Base-by-base conservation (phyloP, 2,329 filamentous ascomycete genomes). In the Cytospora mali region DNA sequence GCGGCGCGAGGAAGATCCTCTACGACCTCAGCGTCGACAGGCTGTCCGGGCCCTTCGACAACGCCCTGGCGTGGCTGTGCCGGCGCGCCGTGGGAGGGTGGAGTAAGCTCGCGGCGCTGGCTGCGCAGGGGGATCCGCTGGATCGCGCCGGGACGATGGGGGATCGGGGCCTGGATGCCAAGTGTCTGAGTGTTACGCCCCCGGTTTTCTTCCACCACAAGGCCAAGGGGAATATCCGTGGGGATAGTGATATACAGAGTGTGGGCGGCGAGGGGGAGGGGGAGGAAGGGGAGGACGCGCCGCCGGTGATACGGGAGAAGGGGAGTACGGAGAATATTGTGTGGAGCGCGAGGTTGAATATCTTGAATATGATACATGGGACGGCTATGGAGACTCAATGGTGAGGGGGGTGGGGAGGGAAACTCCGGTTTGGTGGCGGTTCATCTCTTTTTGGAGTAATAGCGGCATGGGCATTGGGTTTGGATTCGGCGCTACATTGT, bases 261-360 rank as follows among this genome's bases (percentile, higher is more conserved):
- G 64, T 67, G 3, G 63, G 65, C 1, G 66, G 66, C 10, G 57
- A 42, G n/a, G 67, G 61, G 4, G 61, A 67, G 16, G 58, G 58
- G 4, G 50, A 50, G 4, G 51, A 49, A 1, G 42, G 29, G 5
- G 48, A 65, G 27, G 50, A 42, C 23, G 33, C 48, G 46, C 55
- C 61, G 21, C 63, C 60, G 14, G 53, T 57, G 35, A 31, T 68
- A 2, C 66, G 71, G 14, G 68, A 75, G 58, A 75, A 71, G 52
- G 73, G 71, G 0, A 65, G 58, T n/a, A 75, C 72, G 3, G 72
- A 74, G 61, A 73, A 73, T 35, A 73, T 76, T 39, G 68, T 75
- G 55, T 73, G 70, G 71, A 75, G 73, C 57, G 70, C 72, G 49
- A 71, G 72, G 56, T 67, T 73, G 61, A 75, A 75, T 55, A 63